Conservation (phyloP, 2,329 filamentous ascomycete species). For the Pseudogymnoascus sp. region DNA sequence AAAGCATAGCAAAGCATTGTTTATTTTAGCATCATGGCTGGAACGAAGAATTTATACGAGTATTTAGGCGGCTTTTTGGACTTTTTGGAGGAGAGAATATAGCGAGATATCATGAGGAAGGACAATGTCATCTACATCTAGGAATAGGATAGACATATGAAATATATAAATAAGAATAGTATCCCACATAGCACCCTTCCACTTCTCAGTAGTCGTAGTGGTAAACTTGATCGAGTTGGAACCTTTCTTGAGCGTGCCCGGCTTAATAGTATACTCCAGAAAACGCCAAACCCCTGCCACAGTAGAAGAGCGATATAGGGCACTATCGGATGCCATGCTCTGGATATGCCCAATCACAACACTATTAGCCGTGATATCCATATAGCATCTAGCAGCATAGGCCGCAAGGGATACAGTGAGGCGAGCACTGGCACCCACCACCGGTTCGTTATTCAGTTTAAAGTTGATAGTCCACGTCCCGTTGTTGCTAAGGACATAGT, state of each 20-base stretch:
- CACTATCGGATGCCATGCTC: neutral
- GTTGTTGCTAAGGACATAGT: conserved; percentile 35
- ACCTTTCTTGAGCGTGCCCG: neutral
- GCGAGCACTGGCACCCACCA: neutral
- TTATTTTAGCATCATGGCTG: neutral
- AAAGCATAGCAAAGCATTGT: conserved; percentile 8
- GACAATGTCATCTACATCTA: neutral
- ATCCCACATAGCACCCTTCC: neutral
- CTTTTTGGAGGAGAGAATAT: neutral
- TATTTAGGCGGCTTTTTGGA: neutral
- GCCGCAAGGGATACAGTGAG: conserved; percentile 15
- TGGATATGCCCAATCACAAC: neutral
- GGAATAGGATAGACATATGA: neutral
- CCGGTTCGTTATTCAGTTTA: neutral
- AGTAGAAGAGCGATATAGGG: neutral
- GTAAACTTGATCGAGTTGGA: neutral
- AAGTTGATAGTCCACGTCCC: conserved; percentile 16
- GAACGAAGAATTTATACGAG: neutral
- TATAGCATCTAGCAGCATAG: neutral
- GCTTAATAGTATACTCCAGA: neutral
- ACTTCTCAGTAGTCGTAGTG: neutral
- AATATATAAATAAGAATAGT: neutral
- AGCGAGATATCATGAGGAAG: neutral
- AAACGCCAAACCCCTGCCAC: neutral
- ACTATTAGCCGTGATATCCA: neutral